Evolutionary conservation across 352 stramenopile genomes (phyloP).

Genomic region (Phytopythium kandeliae): DNA sequence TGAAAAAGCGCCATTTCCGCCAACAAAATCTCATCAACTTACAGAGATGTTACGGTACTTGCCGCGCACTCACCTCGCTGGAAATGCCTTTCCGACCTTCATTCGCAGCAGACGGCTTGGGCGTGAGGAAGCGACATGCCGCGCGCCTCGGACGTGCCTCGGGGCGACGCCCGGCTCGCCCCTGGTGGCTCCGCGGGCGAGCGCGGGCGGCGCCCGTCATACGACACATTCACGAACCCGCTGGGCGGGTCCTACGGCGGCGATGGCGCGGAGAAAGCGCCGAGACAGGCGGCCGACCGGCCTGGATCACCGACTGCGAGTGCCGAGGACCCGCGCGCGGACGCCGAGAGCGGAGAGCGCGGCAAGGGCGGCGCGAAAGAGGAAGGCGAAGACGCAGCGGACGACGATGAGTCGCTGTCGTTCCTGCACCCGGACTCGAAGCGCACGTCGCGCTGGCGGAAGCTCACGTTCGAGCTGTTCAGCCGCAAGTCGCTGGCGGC

Average conservation of each 20-base stretch:
- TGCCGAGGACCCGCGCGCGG: not conserved
- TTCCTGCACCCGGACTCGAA: slow-evolving; percentile 22
- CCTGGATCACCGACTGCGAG: not conserved
- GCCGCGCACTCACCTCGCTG: too few relatives aligned
- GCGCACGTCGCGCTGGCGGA: slow-evolving; percentile 30
- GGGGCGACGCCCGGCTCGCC: not conserved
- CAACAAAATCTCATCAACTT: too few relatives aligned
- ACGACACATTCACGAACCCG: slow-evolving; percentile 1
- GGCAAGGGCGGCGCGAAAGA: not conserved
- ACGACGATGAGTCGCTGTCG: slow-evolving; percentile 3
- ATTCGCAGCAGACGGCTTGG: too few relatives aligned
- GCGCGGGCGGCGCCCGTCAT: not conserved
- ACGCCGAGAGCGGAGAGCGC: too few relatives aligned
- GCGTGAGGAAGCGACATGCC: not conserved
- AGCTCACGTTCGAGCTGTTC: slow-evolving; percentile 35
- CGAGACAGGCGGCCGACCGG: not conserved
- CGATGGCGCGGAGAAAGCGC: too few relatives aligned
- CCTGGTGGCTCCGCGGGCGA: not conserved
- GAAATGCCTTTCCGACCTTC: too few relatives aligned
- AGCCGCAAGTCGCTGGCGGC: slow-evolving; percentile 19
- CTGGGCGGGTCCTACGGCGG: not conserved
- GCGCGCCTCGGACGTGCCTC: slow-evolving; percentile 6
- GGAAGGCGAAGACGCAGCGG: not conserved
- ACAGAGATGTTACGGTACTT: too few relatives aligned
- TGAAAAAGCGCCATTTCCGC: too few relatives aligned